phyloP scores from a whole-genome alignment of 1,284 basidiomycete species.

The Lentinus polychrous region DNA sequence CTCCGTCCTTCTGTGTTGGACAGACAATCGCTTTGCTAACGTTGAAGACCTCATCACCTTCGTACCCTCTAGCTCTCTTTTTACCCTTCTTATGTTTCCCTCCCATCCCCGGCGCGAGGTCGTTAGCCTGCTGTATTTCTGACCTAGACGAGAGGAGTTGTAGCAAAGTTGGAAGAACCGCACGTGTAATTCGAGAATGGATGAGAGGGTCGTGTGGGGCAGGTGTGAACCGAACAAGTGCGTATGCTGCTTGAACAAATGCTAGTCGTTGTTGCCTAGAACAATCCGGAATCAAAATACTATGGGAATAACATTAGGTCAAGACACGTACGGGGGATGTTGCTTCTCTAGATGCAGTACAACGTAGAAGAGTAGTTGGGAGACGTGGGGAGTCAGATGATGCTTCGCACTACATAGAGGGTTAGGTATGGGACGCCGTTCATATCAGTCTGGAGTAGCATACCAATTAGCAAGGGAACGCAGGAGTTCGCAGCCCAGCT shows the following conservation, averaged over 20 bases:
- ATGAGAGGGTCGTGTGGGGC: constrained; percentile 42
- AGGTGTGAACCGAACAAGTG: constrained; percentile 38
- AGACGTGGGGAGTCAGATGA: constrained; percentile 45
- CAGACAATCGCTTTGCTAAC: constrained; percentile 42
- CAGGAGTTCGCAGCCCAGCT: constrained; percentile 45
- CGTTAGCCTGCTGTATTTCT: constrained; percentile 20
- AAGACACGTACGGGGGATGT: constrained; percentile 37
- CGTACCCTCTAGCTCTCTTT: constrained; percentile 69
- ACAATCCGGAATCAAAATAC: constrained; percentile 1
- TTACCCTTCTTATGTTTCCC: constrained; percentile 53
- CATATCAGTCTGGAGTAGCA: constrained; percentile 9
- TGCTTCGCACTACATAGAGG: constrained; percentile 34
- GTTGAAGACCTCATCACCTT: constrained; percentile 75
- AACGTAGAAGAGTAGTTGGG: constrained; percentile 43
- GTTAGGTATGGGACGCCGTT: constrained; percentile 5
- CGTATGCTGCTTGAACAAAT: constrained; percentile 38
- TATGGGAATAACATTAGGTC: background rate
- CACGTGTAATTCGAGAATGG: constrained; percentile 49
- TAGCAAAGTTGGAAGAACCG: constrained; percentile 44
- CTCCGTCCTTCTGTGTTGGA: constrained; percentile 41
- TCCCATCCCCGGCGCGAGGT: constrained; percentile 12
- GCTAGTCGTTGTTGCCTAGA: constrained; percentile 36
- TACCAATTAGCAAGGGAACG: constrained; percentile 44
- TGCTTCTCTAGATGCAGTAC: constrained; percentile 56
- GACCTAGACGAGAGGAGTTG: constrained; percentile 39